phyloP scores from a whole-genome alignment of 768 basidiomycete genomes.

The Leucocoprinus birnbaumii region DNA sequence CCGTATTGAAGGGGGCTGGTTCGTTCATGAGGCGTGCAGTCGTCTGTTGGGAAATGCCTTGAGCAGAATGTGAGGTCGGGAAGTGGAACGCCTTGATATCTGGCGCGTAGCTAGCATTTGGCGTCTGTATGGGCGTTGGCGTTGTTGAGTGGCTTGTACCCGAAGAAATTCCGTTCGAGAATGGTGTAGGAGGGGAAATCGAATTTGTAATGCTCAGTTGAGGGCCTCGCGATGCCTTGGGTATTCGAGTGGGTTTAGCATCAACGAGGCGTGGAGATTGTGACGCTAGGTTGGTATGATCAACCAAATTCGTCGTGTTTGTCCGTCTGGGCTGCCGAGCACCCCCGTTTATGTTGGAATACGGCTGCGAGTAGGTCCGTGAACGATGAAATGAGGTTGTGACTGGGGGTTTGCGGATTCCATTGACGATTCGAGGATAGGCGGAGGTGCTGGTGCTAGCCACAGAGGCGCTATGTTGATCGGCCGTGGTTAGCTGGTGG shows the following conservation, averaged over 20 bases:
- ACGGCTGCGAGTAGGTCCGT: conserved; percentile 67
- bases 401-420: conserved; percentile 25
- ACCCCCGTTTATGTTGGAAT: conserved; percentile 26
- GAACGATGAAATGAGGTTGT: conserved; percentile 42
- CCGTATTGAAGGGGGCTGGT: conserved; percentile 55
- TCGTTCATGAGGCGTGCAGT: conserved; percentile 59
- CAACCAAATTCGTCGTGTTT: background rate
- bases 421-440: conserved; percentile 22
- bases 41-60: conserved; percentile 19
- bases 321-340: conserved; percentile 22
- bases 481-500: background rate
- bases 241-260: conserved; percentile 49
- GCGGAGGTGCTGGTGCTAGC: conserved; percentile 15
- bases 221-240: conserved; percentile 32
- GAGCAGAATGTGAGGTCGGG: conserved; percentile 26
- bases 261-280: conserved; percentile 44
- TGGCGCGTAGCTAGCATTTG: conserved; percentile 4
- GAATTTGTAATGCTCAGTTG: background rate
- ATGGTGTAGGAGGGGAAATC: background rate
- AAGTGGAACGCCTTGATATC: background rate
- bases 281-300: conserved; percentile 17
- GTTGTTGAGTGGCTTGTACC: conserved; percentile 19
- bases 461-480: conserved; percentile 17
- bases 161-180: conserved; percentile 4
- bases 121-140: conserved; percentile 18